Base-by-base conservation (phyloP, 1,284 basidiomycete genomes). In the Boletus sp. region DNA sequence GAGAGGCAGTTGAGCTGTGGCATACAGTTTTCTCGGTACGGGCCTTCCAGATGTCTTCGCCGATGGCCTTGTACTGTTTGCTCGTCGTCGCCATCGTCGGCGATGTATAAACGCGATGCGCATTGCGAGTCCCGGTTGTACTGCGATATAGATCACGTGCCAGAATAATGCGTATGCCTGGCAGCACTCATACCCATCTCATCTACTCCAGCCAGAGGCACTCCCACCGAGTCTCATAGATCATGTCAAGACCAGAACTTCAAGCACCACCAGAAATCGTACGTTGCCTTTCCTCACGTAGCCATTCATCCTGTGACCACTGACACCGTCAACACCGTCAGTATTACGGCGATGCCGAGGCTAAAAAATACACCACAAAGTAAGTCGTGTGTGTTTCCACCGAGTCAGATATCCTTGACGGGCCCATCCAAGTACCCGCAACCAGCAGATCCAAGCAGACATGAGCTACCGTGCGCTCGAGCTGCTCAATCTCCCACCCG, bases 381-480 rank as follows among this genome's bases (percentile, higher is more conserved):
- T 95, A 63, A 52, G 80, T 50, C 48, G 8, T 20, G 32, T 20
- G 48, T 33, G 16, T 27, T 17, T 4, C 16, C 14, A 25, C 29
- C 16, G 0, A 6, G 9, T 22, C 6, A 17, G 16, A 35, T 3
- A 9, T 20, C 17, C 10, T 37, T 14, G 43, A 60, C 46, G 19
- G n/a, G 17, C 34, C 25, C 25, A 27, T 35, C 29, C 44, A 56
- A 94, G 92, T 70, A 85, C 95, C 20, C 93, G 96, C 49, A 93
- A 97, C 56, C 94, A 99, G 66, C 88, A 89, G 61, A 94, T 99
- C 54, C 96, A 99, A 68, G 88, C 94, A 6, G 88, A 96, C 59
- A 99, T 99, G 96, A 97, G 95, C 5, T 89, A 94, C 59, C 81
- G 96, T 52, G 94, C 94, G 1, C 71, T 99, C 36, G 95, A 99